Evolutionary conservation across 2,329 filamentous ascomycete genomes (phyloP).

Genomic region (Fusarium transvaalense): DNA sequence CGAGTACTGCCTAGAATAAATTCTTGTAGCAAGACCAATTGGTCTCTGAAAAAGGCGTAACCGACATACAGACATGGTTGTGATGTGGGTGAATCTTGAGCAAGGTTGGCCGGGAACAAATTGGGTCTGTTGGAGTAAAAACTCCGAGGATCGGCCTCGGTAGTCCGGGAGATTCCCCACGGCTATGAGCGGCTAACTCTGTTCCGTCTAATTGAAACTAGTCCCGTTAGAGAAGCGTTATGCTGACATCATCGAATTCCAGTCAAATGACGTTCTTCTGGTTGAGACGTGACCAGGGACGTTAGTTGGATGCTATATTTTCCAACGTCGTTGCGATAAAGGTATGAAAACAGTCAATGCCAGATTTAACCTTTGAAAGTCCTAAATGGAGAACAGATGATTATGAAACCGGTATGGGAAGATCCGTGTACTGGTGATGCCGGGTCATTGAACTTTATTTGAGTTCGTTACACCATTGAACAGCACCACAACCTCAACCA

Average conservation of each 20-base stretch:
- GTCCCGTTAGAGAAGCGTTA: not conserved
- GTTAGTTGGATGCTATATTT: not conserved
- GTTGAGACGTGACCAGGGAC: too few relatives aligned
- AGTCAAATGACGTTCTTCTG: not conserved
- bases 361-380: not conserved
- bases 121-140: not conserved
- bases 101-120: not conserved
- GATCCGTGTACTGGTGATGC: not conserved
- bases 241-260: not conserved
- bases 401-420: not conserved
- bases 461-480: too few relatives aligned
- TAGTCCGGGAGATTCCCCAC: not conserved
- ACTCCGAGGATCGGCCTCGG: slow-evolving; percentile 7
- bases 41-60: not conserved
- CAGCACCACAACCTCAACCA: too few relatives aligned
- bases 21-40: not conserved
- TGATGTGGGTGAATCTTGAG: not conserved
- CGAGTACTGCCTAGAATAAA: not conserved
- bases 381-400: not conserved
- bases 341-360: not conserved
- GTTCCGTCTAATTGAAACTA: not conserved
- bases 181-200: not conserved
- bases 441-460: not conserved
- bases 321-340: accelerated
- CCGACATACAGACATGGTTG: not conserved